Evolutionary conservation across 202 grass and related monocot species (phyloP).

Genomic region (Carex arenaria): DNA sequence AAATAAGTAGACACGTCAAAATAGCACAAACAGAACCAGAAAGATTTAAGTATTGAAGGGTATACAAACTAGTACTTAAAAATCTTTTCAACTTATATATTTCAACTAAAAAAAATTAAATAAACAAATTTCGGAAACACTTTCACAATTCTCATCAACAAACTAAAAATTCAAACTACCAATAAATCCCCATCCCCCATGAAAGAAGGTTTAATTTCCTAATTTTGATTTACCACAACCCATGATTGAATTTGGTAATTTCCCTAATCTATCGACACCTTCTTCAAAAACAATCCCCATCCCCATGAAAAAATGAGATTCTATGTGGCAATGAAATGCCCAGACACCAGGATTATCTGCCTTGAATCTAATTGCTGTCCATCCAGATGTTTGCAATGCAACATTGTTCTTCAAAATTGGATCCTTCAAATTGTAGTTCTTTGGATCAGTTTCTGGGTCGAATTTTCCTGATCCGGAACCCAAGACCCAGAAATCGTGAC

Average conservation of each 20-base stretch:
- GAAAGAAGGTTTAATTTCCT: not conserved
- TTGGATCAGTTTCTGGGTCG: constrained; percentile 42
- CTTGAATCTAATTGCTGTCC: constrained; percentile 63
- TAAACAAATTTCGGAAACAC: too few relatives aligned
- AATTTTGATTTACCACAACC: constrained; percentile 43
- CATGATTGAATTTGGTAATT: constrained; percentile 44
- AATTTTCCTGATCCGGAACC: constrained; percentile 48
- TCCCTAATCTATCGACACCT: constrained; percentile 37
- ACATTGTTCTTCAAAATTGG: constrained; percentile 71
- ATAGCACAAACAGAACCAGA: too few relatives aligned
- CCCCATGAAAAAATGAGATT: constrained; percentile 81
- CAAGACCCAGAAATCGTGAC: constrained; percentile 84
- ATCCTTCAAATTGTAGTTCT: constrained; percentile 46
- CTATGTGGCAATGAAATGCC: constrained; percentile 88
- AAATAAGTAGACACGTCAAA: too few relatives aligned
- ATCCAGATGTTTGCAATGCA: constrained; percentile 51
- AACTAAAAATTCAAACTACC: too few relatives aligned
- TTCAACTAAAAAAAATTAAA: too few relatives aligned
- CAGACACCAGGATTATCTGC: constrained; percentile 76
- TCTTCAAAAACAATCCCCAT: constrained; percentile 84
- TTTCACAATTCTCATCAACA: too few relatives aligned
- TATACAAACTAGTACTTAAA: too few relatives aligned
- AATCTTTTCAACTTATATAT: too few relatives aligned
- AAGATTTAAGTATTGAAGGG: too few relatives aligned
- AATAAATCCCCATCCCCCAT: too few relatives aligned